Percentiles rank a stretch among this genome's conserved stretches.
Conservation (phyloP, 306 rosid genomes). For the Potentilla sterilis region DNA sequence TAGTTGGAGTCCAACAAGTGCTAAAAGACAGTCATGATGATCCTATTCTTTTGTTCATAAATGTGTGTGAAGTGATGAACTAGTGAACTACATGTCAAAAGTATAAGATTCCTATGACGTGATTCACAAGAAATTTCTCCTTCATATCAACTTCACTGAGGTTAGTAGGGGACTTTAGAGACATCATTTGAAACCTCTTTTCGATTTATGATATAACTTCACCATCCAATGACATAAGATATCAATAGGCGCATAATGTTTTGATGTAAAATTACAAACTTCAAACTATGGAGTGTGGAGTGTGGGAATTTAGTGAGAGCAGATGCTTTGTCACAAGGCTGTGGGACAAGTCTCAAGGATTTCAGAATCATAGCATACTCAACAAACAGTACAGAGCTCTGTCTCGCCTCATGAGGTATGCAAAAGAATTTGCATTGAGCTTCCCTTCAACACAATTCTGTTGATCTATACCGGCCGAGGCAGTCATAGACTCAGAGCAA, state of each 20-base stretch:
- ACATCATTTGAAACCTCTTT: neutral
- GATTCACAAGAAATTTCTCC: neutral
- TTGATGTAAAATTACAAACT: neutral
- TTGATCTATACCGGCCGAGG: neutral
- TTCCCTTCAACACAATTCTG: neutral
- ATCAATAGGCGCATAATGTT: neutral
- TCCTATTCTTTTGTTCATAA: neutral
- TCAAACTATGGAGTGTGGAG: neutral
- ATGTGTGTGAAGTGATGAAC: neutral
- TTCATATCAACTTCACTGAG: neutral
- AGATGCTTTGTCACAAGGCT: neutral
- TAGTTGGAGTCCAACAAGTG: slow-evolving; percentile 14
- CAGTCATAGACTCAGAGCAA: neutral
- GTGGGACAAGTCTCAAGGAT: neutral
- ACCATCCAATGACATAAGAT: neutral
- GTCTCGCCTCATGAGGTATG: neutral
- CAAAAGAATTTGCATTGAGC: neutral
- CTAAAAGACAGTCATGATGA: neutral
- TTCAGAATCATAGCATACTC: neutral
- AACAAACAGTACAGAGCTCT: neutral
- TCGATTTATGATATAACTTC: neutral
- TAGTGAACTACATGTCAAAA: neutral
- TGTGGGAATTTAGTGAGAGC: neutral
- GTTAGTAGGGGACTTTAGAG: neutral
- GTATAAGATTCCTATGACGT: slow-evolving; percentile 18